phyloP scores from a whole-genome alignment of 495 filamentous ascomycete genomes.

The Hypoxylon intermedium region DNA sequence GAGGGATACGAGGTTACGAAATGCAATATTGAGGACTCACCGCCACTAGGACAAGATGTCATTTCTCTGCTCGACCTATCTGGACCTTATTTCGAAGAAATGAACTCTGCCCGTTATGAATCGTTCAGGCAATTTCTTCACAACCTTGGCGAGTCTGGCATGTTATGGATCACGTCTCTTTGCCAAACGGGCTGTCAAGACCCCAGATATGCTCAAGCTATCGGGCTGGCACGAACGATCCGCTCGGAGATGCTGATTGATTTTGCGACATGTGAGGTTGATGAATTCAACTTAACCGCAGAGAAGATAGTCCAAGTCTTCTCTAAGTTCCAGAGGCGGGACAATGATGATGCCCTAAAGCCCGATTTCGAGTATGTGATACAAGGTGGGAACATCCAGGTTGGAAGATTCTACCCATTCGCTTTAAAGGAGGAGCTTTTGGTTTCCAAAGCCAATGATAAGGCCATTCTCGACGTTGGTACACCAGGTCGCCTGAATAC shows the following conservation, averaged over 20 bases:
- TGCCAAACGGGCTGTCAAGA: constrained; percentile 47
- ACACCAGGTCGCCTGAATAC: constrained; percentile 27
- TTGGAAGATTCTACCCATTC: constrained; percentile 43
- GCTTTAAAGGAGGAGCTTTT: constrained; percentile 29
- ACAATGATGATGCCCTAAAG: constrained; percentile 10
- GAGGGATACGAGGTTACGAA: constrained; percentile 33
- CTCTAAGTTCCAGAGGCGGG: constrained; percentile 33
- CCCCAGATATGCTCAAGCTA: constrained; percentile 45
- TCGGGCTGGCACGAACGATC: constrained; percentile 52
- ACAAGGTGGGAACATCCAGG: constrained; percentile 34
- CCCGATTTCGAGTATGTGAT: constrained; percentile 49
- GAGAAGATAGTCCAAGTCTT: constrained; percentile 18
- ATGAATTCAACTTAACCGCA: constrained; percentile 28
- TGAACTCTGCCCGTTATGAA: constrained; percentile 10
- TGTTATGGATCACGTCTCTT: constrained; percentile 53
- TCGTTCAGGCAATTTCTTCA: constrained; percentile 16
- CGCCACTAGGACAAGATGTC: constrained; percentile 37
- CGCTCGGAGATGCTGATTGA: constrained; percentile 49
- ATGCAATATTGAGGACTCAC: constrained; percentile 33
- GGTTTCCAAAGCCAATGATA: constrained; percentile 5
- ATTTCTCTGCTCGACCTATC: constrained; percentile 49
- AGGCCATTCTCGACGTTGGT: constrained; percentile 18
- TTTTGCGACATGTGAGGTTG: constrained; percentile 53
- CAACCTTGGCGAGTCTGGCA: constrained; percentile 5
- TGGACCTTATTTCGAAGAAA: constrained; percentile 37